Evolutionary conservation across 768 basidiomycete species (phyloP).

Genomic region (Naganishia kalamii): DNA sequence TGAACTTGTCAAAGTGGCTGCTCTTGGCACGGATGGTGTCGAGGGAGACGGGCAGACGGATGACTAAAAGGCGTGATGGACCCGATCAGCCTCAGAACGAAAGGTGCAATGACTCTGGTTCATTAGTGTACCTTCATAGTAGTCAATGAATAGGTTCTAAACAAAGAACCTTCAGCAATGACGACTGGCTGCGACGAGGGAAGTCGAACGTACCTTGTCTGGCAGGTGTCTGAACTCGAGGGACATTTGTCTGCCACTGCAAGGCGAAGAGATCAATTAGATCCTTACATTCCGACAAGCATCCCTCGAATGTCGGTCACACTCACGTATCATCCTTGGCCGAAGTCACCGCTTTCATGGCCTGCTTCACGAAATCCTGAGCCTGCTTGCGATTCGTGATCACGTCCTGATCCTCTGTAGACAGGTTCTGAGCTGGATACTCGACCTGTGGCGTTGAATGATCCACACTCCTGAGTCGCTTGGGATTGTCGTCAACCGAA

Average conservation of each 20-base stretch:
- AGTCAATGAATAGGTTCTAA: conserved; percentile 1
- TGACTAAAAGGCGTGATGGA: not conserved
- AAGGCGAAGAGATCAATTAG: not conserved
- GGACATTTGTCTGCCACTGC: not conserved
- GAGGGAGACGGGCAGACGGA: conserved; percentile 3
- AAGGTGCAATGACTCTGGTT: not conserved
- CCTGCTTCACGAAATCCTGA: not conserved
- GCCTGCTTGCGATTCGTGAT: not conserved
- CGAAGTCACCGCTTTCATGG: conserved; percentile 1
- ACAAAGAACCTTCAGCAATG: not conserved
- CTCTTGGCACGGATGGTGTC: not conserved
- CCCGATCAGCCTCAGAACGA: not conserved
- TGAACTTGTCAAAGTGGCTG: conserved; percentile 12
- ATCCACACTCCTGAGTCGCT: conserved; percentile 3
- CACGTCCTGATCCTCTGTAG: not conserved
- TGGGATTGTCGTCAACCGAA: not conserved
- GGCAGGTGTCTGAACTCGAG: conserved; percentile 4
- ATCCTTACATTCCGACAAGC: not conserved
- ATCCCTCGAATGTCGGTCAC: not conserved
- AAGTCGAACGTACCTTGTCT: not conserved
- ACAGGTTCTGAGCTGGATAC: too few species aligned
- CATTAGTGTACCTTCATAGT: not conserved
- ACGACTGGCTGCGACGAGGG: not conserved
- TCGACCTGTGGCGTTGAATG: not conserved
- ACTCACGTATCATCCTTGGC: conserved; percentile 15